Percentiles rank a stretch among this genome's conserved stretches.
phyloP scores from a whole-genome alignment of 139 green algal species.

The Chlamydomonas incerta region DNA sequence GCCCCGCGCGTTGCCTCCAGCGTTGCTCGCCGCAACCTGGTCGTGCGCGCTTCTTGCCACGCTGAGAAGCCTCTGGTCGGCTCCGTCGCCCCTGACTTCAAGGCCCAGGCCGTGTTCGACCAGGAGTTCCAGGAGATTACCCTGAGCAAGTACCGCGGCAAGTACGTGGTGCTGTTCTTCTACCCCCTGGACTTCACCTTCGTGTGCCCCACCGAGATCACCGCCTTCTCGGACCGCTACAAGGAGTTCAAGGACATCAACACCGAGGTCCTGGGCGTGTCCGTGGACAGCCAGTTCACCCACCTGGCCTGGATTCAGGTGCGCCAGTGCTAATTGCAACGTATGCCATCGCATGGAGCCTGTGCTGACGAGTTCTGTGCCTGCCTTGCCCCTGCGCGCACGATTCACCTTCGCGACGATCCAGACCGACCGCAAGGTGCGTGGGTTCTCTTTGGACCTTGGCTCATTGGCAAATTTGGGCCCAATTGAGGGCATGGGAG shows the following conservation, averaged over 20 bases:
- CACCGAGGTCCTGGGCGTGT: constrained; percentile 90
- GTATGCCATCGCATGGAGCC: too few relatives aligned
- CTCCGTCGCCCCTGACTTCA: constrained; percentile 91
- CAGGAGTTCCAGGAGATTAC: constrained; percentile 94
- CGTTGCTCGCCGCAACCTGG: constrained; percentile 23
- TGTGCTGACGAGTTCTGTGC: too few relatives aligned
- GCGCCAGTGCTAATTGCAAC: too few relatives aligned
- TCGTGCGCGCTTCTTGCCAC: neutral
- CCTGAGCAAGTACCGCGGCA: constrained; percentile 93
- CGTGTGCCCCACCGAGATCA: constrained; percentile 96
- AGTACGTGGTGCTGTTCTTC: constrained; percentile 99
- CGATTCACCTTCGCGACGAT: neutral
- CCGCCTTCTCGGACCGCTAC: constrained; percentile 95
- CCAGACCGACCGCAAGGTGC: constrained; percentile 14
- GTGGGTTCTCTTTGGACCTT: too few relatives aligned
- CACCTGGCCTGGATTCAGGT: constrained; percentile 98
- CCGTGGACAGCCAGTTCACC: constrained; percentile 96
- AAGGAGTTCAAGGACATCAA: constrained; percentile 92
- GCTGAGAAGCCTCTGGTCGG: constrained; percentile 78
- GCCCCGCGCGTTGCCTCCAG: neutral
- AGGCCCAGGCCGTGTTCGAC: constrained; percentile 78
- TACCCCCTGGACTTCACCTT: constrained; percentile 96
- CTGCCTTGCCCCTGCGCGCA: too few relatives aligned
- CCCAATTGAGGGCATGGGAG: too few relatives aligned
- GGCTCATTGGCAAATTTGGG: too few relatives aligned